Conservation (phyloP, 805 yeast species). For the Spathaspora arborariae region DNA sequence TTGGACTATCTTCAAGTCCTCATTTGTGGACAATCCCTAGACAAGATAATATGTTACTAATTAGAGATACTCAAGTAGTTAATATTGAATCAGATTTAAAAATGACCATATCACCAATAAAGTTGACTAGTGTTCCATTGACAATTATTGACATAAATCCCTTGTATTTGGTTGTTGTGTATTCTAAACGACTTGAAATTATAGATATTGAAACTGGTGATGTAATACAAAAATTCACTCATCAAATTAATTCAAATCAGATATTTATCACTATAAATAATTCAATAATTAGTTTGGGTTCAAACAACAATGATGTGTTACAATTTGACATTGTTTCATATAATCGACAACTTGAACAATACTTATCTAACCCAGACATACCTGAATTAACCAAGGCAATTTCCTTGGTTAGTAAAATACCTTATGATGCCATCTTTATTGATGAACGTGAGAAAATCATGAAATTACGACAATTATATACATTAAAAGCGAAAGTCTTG, state of each 20-base stretch:
- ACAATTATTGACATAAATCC: slow-evolving; percentile 26
- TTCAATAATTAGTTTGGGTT: slow-evolving; percentile 17
- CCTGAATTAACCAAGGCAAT: slow-evolving; percentile 33
- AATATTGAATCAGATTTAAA: slow-evolving; percentile 8
- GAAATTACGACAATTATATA: slow-evolving; percentile 31
- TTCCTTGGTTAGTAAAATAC: slow-evolving; percentile 23
- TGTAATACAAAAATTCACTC: slow-evolving; percentile 30
- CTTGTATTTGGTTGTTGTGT: slow-evolving; percentile 28
- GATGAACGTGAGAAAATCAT: slow-evolving; percentile 28
- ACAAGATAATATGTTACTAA: slow-evolving; percentile 17
- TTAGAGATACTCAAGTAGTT: slow-evolving; percentile 33
- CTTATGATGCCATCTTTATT: slow-evolving; percentile 15
- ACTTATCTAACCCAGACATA: slow-evolving; percentile 19
- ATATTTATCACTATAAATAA: slow-evolving; percentile 14
- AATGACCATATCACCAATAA: slow-evolving; percentile 16
- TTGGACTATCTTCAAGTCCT: slow-evolving; percentile 32
- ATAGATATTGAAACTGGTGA: slow-evolving; percentile 33
- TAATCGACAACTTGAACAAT: slow-evolving; percentile 37
- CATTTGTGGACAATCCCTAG: slow-evolving; percentile 17
- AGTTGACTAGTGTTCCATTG: slow-evolving; percentile 23
- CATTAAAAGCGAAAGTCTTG: slow-evolving; percentile 26
- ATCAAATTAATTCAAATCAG: slow-evolving; percentile 23
- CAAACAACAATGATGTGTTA: slow-evolving; percentile 28
- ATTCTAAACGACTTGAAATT: slow-evolving; percentile 30
- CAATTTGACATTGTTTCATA: slow-evolving; percentile 25